phyloP scores from a whole-genome alignment of 2,329 filamentous ascomycete species.

The Penicillium sp. region DNA sequence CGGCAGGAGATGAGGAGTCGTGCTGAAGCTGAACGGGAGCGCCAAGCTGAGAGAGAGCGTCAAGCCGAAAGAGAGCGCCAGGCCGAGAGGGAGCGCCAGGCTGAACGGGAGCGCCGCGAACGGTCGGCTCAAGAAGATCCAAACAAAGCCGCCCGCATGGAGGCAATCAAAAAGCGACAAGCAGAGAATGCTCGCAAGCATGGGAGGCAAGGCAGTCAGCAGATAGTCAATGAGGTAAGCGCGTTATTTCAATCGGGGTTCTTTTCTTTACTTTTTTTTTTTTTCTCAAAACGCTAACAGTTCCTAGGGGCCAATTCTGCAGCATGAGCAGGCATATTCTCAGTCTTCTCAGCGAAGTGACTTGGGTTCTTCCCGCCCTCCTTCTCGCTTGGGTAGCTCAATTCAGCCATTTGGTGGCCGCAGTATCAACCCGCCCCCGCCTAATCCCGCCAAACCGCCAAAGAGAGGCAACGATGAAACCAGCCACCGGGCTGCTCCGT shows the following conservation, averaged over 20 bases:
- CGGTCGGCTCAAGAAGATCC: slow-evolving; percentile 48
- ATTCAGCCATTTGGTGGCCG: slow-evolving; percentile 52
- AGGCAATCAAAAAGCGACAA: slow-evolving; percentile 48
- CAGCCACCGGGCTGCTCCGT: slow-evolving; percentile 35
- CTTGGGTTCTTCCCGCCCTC: slow-evolving; percentile 43
- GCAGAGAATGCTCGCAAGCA: slow-evolving; percentile 41
- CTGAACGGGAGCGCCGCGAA: slow-evolving; percentile 40
- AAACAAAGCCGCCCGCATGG: slow-evolving; percentile 58
- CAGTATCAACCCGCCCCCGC: slow-evolving; percentile 50
- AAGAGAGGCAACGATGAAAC: slow-evolving; percentile 63
- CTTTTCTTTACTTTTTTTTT: too few species aligned
- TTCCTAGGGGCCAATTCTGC: slow-evolving; percentile 19
- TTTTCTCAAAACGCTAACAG: slow-evolving; percentile 2
- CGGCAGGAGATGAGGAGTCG: slow-evolving; percentile 54
- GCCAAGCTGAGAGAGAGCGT: background rate
- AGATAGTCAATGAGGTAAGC: slow-evolving; percentile 34
- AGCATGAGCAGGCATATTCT: slow-evolving; percentile 25
- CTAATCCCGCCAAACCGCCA: slow-evolving; percentile 60
- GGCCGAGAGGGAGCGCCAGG: slow-evolving; percentile 12
- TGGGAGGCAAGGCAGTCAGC: slow-evolving; percentile 39
- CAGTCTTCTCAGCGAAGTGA: slow-evolving; percentile 39
- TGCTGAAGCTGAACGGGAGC: slow-evolving; percentile 43
- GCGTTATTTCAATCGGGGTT: background rate
- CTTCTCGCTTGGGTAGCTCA: slow-evolving; percentile 38
- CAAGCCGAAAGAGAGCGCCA: background rate